A percentile compares a stretch with the other conserved stretches of the same genome.
These are phyloP conservation scores for Willaertia magna DNA, from an alignment of 208 protist genomes.

Conservation along the genomic window DNA sequence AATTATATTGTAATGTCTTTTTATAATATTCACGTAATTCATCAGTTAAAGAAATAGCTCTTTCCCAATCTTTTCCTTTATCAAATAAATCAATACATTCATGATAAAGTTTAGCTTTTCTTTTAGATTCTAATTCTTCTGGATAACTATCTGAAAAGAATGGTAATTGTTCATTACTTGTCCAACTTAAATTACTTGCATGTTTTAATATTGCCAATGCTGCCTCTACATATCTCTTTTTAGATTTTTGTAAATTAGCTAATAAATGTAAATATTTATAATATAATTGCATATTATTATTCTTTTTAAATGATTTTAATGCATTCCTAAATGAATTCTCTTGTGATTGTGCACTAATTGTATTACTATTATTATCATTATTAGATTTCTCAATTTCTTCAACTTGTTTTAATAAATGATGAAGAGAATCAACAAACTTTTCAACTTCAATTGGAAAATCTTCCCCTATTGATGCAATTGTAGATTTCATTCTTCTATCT, in stretches of 20 bases:
- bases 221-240: background rate
- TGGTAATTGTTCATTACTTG: background rate
- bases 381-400: background rate
- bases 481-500: background rate
- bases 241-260: background rate
- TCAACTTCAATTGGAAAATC: background rate
- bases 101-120: background rate
- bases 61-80: constrained; percentile 14
- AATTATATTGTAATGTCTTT: background rate
- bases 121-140: background rate
- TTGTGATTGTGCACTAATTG: background rate
- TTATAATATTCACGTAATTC: background rate
- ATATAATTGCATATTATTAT: background rate
- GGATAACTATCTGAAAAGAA: background rate
- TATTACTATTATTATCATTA: background rate
- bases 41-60: background rate
- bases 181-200: background rate
- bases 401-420: background rate
- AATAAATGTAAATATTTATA: background rate
- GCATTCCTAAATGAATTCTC: background rate
- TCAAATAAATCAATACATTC: background rate
- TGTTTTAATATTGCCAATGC: background rate
- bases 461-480: background rate
- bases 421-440: background rate
- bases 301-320: background rate